Conservation (phyloP, 2,329 filamentous ascomycete genomes). For the Biscogniauxia mediterranea region DNA sequence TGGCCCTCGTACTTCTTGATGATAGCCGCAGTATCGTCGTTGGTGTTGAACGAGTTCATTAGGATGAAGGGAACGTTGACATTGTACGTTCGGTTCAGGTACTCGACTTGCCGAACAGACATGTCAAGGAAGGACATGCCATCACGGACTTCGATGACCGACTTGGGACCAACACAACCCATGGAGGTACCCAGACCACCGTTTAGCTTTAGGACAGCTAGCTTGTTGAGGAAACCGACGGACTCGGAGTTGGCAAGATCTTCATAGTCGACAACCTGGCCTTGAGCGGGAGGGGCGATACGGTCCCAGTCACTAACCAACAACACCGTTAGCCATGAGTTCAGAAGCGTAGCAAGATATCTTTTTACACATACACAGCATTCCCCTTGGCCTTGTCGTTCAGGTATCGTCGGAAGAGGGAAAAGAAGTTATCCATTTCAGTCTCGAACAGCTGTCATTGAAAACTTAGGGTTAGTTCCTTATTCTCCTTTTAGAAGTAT, state of each 20-base stretch:
- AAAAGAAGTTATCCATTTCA: conserved; percentile 99
- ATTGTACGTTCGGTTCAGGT: conserved; percentile 95
- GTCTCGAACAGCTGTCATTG: conserved; percentile 80
- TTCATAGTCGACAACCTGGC: conserved; percentile 94
- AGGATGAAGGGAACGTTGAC: conserved; percentile 97
- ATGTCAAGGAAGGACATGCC: conserved; percentile 99
- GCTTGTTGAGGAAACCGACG: conserved; percentile 92
- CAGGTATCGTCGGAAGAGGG: conserved; percentile 94
- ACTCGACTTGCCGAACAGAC: conserved; percentile 97
- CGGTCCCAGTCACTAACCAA: conserved; percentile 82
- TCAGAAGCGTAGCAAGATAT: neutral
- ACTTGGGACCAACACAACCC: conserved; percentile 99
- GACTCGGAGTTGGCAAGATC: conserved; percentile 86
- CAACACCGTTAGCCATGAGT: conserved; percentile 21
- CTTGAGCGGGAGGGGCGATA: conserved; percentile 87
- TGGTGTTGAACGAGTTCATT: conserved; percentile 99
- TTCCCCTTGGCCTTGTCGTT: conserved; percentile 99
- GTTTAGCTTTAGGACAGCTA: conserved; percentile 98
- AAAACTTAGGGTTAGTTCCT: neutral
- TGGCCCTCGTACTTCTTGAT: conserved; percentile 99
- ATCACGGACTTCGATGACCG: conserved; percentile 98
- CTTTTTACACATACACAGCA: conserved; percentile 62
- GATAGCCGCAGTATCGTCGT: conserved; percentile 95
- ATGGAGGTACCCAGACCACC: conserved; percentile 99
- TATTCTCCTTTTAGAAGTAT: conserved; percentile 14